These are phyloP conservation scores for Pseudonitzschia multiseries DNA, from an alignment of 108 stramenopile genomes.

Conservation along the genomic window DNA sequence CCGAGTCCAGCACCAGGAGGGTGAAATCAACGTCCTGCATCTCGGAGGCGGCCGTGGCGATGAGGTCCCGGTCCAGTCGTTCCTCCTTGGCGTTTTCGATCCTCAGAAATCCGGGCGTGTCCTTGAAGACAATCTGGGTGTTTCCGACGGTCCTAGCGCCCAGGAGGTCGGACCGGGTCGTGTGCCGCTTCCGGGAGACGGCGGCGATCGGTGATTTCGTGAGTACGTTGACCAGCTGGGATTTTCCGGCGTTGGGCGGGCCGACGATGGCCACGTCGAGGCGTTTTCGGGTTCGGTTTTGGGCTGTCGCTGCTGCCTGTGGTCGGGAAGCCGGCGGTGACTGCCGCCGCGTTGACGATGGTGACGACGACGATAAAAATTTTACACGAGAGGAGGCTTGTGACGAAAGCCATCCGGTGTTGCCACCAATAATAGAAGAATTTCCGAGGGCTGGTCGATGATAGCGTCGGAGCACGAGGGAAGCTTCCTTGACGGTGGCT, in stretches of 20 bases:
- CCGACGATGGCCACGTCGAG: conserved; percentile 89
- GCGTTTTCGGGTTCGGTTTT: conserved; percentile 36
- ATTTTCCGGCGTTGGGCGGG: conserved; percentile 87
- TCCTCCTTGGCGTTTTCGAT: conserved; percentile 57
- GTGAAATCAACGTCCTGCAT: conserved; percentile 77
- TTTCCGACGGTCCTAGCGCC: conserved; percentile 74
- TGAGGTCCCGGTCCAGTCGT: conserved; percentile 58
- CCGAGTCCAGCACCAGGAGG: conserved; percentile 86
- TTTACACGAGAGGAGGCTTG: not conserved
- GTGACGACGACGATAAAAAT: not conserved
- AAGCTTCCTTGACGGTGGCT: not conserved
- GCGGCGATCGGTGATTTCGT: conserved; percentile 77
- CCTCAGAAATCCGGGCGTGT: conserved; percentile 91
- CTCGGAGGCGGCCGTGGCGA: conserved; percentile 57
- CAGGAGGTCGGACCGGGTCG: conserved; percentile 80
- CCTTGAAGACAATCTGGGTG: conserved; percentile 86
- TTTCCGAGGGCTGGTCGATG: not conserved
- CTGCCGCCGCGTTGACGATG: not conserved
- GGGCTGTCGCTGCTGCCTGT: not conserved
- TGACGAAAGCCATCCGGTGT: not conserved
- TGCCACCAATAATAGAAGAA: not conserved
- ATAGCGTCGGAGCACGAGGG: not conserved
- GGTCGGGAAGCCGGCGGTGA: not conserved
- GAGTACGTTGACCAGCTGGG: conserved; percentile 83
- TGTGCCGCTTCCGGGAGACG: conserved; percentile 91